These are phyloP conservation scores for Zasmidium citrigriseum DNA, from an alignment of 2,329 filamentous ascomycete genomes.

Conservation along the genomic window DNA sequence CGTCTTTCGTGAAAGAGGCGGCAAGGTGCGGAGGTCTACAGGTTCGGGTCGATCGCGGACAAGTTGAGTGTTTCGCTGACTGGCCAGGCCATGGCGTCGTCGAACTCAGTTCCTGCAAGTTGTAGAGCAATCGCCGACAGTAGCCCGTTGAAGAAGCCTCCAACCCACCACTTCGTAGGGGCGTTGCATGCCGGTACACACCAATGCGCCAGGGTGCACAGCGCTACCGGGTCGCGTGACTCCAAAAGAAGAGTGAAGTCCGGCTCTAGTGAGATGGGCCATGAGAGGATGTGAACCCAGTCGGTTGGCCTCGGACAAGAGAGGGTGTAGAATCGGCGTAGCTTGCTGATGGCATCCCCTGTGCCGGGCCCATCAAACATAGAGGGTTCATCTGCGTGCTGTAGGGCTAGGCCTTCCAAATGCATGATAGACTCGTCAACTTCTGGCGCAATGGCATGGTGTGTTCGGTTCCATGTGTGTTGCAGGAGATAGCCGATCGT, in stretches of 20 bases:
- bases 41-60: neutral
- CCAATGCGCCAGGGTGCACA: slow-evolving; percentile 29
- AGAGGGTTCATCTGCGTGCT: slow-evolving; percentile 11
- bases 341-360: slow-evolving; percentile 18
- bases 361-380: slow-evolving; percentile 17
- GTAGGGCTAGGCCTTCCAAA: slow-evolving; percentile 21
- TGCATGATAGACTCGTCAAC: slow-evolving; percentile 16
- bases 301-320: slow-evolving; percentile 18
- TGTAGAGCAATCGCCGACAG: slow-evolving; percentile 19
- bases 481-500: slow-evolving; percentile 5
- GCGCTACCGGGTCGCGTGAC: slow-evolving; percentile 17
- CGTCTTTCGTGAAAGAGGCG: neutral
- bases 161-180: slow-evolving; percentile 26
- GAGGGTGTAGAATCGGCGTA: slow-evolving; percentile 22
- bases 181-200: slow-evolving; percentile 24
- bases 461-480: slow-evolving; percentile 3
- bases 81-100: slow-evolving; percentile 8
- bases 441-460: slow-evolving; percentile 4
- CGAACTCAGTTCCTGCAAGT: slow-evolving; percentile 10
- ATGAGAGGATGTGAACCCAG: slow-evolving; percentile 25
- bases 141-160: slow-evolving; percentile 24
- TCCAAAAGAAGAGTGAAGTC: slow-evolving; percentile 23
- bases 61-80: neutral
- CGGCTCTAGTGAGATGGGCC: slow-evolving; percentile 20
- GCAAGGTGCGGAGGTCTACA: neutral